These are phyloP conservation scores for Blepharisma stoltei DNA, from an alignment of 73 alveolate species.

Conservation along the genomic window DNA sequence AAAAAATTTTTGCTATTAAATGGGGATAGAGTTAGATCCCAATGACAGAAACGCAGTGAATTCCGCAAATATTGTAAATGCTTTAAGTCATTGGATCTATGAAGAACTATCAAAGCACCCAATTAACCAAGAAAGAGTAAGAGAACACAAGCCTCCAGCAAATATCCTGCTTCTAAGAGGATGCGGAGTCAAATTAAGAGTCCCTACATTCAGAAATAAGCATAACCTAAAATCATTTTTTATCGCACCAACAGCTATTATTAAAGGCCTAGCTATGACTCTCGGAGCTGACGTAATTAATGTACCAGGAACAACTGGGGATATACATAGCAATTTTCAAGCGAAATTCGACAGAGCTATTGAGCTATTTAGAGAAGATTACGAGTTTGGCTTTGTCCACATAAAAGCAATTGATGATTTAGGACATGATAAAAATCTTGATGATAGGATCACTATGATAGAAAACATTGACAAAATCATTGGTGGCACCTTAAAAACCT, in stretches of 20 bases:
- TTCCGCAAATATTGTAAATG: slow-evolving; percentile 62
- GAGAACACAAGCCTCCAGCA: slow-evolving; percentile 58
- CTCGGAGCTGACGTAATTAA: slow-evolving; percentile 58
- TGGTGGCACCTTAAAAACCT: slow-evolving; percentile 31
- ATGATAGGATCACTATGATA: slow-evolving; percentile 49
- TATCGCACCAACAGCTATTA: slow-evolving; percentile 88
- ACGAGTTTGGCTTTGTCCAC: slow-evolving; percentile 77
- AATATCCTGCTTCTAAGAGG: slow-evolving; percentile 71
- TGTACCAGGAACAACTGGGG: slow-evolving; percentile 87
- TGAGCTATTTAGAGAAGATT: slow-evolving; percentile 40
- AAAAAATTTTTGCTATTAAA: too few species aligned
- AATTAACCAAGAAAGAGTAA: slow-evolving; percentile 56
- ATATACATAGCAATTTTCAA: slow-evolving; percentile 58
- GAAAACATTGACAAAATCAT: slow-evolving; percentile 59
- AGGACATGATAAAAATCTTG: slow-evolving; percentile 69
- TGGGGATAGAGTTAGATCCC: too few species aligned
- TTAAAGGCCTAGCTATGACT: slow-evolving; percentile 69
- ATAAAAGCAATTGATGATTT: slow-evolving; percentile 83
- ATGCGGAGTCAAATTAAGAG: slow-evolving; percentile 69
- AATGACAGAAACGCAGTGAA: slow-evolving; percentile 42
- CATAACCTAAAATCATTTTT: slow-evolving; percentile 64
- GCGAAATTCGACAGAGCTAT: slow-evolving; percentile 59
- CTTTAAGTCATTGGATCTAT: slow-evolving; percentile 50
- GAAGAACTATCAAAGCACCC: slow-evolving; percentile 52
- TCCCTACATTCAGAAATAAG: slow-evolving; percentile 44